Evolutionary conservation across 2,329 filamentous ascomycete genomes (phyloP).

Genomic region (Clathrospora elynae): DNA sequence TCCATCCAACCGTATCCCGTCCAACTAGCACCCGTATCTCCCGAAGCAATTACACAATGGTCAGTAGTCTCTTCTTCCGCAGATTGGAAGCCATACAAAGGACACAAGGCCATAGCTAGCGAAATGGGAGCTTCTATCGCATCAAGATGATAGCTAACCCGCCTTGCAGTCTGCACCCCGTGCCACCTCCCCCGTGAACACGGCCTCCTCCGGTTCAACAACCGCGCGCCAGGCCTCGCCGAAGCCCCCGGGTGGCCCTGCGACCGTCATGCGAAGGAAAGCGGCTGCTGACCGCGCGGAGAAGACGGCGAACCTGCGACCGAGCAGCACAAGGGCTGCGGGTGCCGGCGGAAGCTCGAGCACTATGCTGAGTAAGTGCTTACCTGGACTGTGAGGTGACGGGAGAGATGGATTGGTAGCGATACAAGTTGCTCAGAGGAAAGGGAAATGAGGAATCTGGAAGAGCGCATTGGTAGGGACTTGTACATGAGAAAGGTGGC

Average conservation of each 20-base stretch:
- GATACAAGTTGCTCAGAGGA: constrained; percentile 1
- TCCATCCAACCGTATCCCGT: constrained; percentile 7
- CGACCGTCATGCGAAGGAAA: constrained; percentile 92
- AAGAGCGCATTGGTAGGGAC: background rate
- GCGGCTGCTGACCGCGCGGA: constrained; percentile 97
- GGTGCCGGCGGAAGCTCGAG: constrained; percentile 95
- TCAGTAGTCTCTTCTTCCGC: constrained; percentile 14
- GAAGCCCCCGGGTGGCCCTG: constrained; percentile 87
- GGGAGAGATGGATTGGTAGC: background rate
- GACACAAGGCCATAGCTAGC: constrained; percentile 5
- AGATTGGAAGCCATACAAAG: constrained; percentile 10
- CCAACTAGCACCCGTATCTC: constrained; percentile 8
- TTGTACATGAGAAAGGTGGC: constrained; percentile 8
- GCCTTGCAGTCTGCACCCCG: constrained; percentile 32
- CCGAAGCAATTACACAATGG: constrained; percentile 23
- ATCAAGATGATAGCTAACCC: constrained; percentile 9
- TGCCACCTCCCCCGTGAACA: constrained; percentile 46
- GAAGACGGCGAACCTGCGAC: constrained; percentile 90
- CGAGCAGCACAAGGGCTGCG: constrained; percentile 88
- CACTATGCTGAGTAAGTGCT: constrained; percentile 92
- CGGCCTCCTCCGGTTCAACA: constrained; percentile 65
- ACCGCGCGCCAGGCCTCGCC: constrained; percentile 82
- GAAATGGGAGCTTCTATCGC: constrained; percentile 10
- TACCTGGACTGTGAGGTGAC: background rate
- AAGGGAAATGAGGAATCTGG: too few species aligned